phyloP scores from a whole-genome alignment of 257 asterid species.

The Anisodus tanguticus region DNA sequence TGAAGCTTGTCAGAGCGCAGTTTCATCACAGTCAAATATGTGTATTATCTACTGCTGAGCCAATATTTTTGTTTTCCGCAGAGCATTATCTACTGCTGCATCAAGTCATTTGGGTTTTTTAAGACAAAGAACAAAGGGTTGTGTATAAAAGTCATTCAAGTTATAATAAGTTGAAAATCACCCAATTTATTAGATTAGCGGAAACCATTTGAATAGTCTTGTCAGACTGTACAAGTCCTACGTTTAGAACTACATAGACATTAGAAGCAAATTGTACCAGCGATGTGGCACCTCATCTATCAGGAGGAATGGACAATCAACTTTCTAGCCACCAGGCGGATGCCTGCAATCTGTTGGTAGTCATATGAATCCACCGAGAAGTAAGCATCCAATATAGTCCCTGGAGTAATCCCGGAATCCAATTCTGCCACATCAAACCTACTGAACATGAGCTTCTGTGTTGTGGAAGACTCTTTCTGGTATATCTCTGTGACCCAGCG shows the following conservation, averaged over 20 bases:
- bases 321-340: slow-evolving; percentile 77
- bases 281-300: slow-evolving; percentile 17
- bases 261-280: slow-evolving; percentile 4
- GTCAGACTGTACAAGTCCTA: background rate
- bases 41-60: background rate
- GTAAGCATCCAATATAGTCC: slow-evolving; percentile 66
- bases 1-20: background rate
- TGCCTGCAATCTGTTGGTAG: slow-evolving; percentile 78
- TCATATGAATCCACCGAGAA: slow-evolving; percentile 76
- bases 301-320: slow-evolving; percentile 57
- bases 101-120: background rate
- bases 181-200: slow-evolving; percentile 17
- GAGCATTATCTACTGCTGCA: background rate
- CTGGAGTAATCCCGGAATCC: slow-evolving; percentile 60
- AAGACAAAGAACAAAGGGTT: background rate
- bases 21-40: background rate
- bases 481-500: slow-evolving; percentile 78
- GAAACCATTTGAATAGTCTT: background rate
- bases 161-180: slow-evolving; percentile 4
- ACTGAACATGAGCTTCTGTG: slow-evolving; percentile 62
- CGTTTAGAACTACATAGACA: background rate
- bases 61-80: background rate
- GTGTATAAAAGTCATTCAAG: slow-evolving; percentile 7
- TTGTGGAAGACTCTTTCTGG: slow-evolving; percentile 53
- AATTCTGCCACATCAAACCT: slow-evolving; percentile 59